Percentiles rank a stretch among this genome's conserved stretches.
Evolutionary conservation across 257 asterid genomes (phyloP).

Genomic region (Primulina tabacum): DNA sequence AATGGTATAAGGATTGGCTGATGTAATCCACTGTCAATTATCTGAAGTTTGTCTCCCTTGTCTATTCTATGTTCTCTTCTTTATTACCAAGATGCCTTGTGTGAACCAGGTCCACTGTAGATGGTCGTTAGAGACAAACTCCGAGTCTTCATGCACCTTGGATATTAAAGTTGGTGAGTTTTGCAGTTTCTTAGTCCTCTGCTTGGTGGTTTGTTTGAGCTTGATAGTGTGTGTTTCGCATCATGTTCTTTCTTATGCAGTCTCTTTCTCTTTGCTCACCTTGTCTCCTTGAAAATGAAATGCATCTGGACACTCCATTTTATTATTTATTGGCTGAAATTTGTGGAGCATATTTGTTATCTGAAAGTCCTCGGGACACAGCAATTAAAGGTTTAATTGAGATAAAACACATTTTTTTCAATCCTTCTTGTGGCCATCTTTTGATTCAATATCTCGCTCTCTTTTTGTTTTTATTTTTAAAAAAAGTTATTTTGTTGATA

Average conservation of each 20-base stretch:
- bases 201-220: neutral
- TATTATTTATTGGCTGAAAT: neutral
- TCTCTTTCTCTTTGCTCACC: neutral
- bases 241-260: slow-evolving; percentile 5
- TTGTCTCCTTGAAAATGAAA: neutral
- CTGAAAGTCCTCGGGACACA: neutral
- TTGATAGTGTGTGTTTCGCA: slow-evolving; percentile 4
- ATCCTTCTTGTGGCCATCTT: neutral
- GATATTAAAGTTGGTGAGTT: slow-evolving; percentile 76
- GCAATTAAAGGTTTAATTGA: neutral
- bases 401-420: neutral
- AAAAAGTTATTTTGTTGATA: neutral
- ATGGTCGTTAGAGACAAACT: slow-evolving; percentile 60
- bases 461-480: too few relatives aligned
- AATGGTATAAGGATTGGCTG: neutral
- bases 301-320: neutral
- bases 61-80: neutral
- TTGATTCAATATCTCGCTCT: neutral
- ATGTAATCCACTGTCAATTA: slow-evolving; percentile 12
- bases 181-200: slow-evolving; percentile 14
- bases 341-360: neutral
- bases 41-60: slow-evolving; percentile 3
- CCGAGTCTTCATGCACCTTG: slow-evolving; percentile 61
- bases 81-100: slow-evolving; percentile 15
- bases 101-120: slow-evolving; percentile 71